Conservation (phyloP, 306 rosid species). For the Crotalaria pallida region DNA sequence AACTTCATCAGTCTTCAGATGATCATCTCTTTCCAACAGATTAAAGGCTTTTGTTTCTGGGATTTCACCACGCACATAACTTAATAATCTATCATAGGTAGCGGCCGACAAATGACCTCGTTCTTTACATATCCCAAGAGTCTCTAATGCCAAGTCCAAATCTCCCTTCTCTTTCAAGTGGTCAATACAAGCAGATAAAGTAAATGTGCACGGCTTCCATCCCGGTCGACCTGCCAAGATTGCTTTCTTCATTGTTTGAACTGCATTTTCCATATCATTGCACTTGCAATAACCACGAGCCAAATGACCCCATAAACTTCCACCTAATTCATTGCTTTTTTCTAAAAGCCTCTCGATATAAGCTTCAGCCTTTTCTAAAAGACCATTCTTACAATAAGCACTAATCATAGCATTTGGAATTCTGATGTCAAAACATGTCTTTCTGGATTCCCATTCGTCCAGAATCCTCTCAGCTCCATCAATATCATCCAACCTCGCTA, state of each 20-base stretch:
- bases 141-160: constrained; percentile 36
- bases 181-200: constrained; percentile 43
- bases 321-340: constrained; percentile 23
- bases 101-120: neutral
- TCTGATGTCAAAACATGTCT: constrained; percentile 30
- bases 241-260: constrained; percentile 43
- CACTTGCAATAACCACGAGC: constrained; percentile 33
- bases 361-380: constrained; percentile 46
- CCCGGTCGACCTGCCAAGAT: constrained; percentile 26
- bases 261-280: constrained; percentile 41
- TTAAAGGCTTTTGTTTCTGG: constrained; percentile 20
- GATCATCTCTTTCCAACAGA: constrained; percentile 12
- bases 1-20: constrained; percentile 1
- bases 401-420: constrained; percentile 37
- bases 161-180: constrained; percentile 50
- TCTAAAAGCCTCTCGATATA: constrained; percentile 28
- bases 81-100: constrained; percentile 9
- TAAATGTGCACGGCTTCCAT: constrained; percentile 27
- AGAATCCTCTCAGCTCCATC: constrained; percentile 52
- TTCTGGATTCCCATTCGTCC: constrained; percentile 47
- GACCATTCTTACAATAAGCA: constrained; percentile 44
- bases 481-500: constrained; percentile 45
- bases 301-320: constrained; percentile 39
- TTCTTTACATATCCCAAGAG: constrained; percentile 27
- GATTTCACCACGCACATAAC: constrained; percentile 24